These are phyloP conservation scores for Pestalotiopsis fici DNA, from an alignment of 2,329 filamentous ascomycete genomes.

Conservation along the genomic window DNA sequence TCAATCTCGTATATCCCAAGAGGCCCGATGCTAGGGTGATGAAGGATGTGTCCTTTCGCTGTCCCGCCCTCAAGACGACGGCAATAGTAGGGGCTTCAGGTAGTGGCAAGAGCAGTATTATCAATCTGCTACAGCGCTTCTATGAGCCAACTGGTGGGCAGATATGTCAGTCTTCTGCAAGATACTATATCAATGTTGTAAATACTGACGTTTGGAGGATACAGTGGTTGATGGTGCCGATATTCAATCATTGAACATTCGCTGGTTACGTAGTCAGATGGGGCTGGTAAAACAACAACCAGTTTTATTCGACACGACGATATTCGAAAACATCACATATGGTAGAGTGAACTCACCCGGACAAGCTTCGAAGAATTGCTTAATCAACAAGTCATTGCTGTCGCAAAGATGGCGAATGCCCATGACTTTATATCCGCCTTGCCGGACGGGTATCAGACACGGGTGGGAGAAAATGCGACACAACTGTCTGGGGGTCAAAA, in stretches of 20 bases:
- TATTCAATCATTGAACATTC: conserved; percentile 75
- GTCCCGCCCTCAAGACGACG: conserved; percentile 47
- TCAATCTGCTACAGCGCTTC: conserved; percentile 59
- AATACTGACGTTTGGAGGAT: too few species aligned
- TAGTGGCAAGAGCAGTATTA: conserved; percentile 30
- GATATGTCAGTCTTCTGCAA: conserved; percentile 40
- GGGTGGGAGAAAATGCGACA: conserved; percentile 80
- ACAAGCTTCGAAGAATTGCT: conserved; percentile 62
- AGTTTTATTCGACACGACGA: conserved; percentile 81
- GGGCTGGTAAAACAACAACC: conserved; percentile 89
- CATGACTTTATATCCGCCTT: conserved; percentile 86
- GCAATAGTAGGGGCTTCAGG: conserved; percentile 30
- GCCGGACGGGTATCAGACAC: conserved; percentile 78
- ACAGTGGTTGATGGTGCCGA: conserved; percentile 74
- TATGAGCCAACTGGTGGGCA: conserved; percentile 80
- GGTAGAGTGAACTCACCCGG: conserved; percentile 81
- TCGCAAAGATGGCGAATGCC: conserved; percentile 84
- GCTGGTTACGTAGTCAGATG: conserved; percentile 87
- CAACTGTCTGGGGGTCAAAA: conserved; percentile 88
- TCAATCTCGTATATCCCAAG: conserved; percentile 47
- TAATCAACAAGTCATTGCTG: conserved; percentile 68
- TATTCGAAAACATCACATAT: conserved; percentile 81
- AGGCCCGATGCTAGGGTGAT: conserved; percentile 42
- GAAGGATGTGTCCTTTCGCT: conserved; percentile 38
- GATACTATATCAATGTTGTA: too few species aligned